Evolutionary conservation across 176 grass and related monocot genomes (phyloP).

Genomic region (Coix lacrymajobi): DNA sequence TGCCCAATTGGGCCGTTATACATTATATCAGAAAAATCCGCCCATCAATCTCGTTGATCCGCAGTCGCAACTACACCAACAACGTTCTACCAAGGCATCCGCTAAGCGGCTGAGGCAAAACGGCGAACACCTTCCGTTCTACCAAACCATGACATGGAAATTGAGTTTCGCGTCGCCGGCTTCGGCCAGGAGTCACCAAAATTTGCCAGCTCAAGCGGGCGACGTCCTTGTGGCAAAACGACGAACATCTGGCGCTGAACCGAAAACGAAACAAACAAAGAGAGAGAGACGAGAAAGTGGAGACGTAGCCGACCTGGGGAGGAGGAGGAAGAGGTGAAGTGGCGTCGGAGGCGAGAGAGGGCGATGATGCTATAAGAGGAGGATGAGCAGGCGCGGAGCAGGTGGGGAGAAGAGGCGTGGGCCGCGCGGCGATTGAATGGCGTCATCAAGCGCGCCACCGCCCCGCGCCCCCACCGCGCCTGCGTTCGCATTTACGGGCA

Average conservation of each 20-base stretch:
- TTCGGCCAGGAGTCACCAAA: not conserved
- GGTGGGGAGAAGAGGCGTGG: conserved; percentile 28
- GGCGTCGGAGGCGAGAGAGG: conserved; percentile 16
- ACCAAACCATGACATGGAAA: not conserved
- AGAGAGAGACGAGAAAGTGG: not conserved
- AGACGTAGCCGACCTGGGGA: conserved; percentile 33
- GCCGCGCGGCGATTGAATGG: conserved; percentile 45
- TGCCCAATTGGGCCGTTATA: not conserved
- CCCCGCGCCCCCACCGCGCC: conserved; percentile 20
- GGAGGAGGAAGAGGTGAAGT: conserved; percentile 11
- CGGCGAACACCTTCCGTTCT: conserved; percentile 2
- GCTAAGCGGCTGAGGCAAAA: not conserved
- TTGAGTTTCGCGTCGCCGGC: not conserved
- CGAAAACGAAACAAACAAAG: not conserved
- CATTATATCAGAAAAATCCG: not conserved
- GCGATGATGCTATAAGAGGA: conserved; percentile 2
- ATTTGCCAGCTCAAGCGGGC: not conserved
- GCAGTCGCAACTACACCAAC: not conserved
- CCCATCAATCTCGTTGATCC: not conserved
- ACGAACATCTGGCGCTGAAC: conserved; percentile 14
- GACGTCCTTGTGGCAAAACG: not conserved
- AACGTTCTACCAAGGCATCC: not conserved
- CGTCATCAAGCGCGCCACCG: conserved; percentile 59
- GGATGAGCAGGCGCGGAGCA: conserved; percentile 12
- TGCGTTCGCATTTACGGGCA: conserved; percentile 25